Percentiles rank a stretch among this genome's conserved stretches.
These are phyloP conservation scores for Metschnikowia reukaufii DNA, from an alignment of 805 yeast species.

Conservation along the genomic window DNA sequence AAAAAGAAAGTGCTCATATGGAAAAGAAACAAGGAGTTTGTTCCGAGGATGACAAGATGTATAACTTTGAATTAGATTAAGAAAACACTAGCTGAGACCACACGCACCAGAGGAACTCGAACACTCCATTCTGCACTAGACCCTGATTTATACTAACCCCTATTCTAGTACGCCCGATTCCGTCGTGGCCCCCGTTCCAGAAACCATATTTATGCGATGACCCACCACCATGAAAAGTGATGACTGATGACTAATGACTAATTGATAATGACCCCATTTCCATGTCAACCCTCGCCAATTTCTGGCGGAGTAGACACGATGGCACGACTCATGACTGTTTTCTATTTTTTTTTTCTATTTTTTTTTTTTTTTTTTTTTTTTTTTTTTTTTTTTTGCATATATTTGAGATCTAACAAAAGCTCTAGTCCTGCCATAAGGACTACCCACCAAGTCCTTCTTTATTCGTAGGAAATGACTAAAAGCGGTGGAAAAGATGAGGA, in stretches of 20 bases:
- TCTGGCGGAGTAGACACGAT: too few relatives aligned
- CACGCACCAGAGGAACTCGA: slow-evolving; percentile 5
- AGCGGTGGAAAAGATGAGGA: too few relatives aligned
- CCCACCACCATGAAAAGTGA: too few relatives aligned
- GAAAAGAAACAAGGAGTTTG: slow-evolving; percentile 4
- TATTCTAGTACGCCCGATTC: neutral
- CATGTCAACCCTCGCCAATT: too few relatives aligned
- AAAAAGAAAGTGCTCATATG: slow-evolving; percentile 1
- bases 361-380: too few relatives aligned
- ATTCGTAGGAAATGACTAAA: too few relatives aligned
- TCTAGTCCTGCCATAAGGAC: neutral
- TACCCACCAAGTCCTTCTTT: too few relatives aligned
- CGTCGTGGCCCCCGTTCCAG: too few relatives aligned
- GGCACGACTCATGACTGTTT: neutral
- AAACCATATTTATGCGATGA: too few relatives aligned
- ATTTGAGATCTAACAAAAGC: neutral
- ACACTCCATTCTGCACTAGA: slow-evolving; percentile 3
- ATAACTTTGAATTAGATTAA: slow-evolving; percentile 13
- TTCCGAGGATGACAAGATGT: slow-evolving; percentile 5
- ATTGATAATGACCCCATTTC: neutral
- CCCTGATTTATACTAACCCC: neutral
- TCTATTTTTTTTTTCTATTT: neutral
- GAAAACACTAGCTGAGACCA: slow-evolving; percentile 11
- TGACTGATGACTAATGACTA: neutral
- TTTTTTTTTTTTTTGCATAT: too few relatives aligned